These are phyloP conservation scores for Colletotrichum tabaci DNA, from an alignment of 2,329 filamentous ascomycete genomes.

Conservation along the genomic window DNA sequence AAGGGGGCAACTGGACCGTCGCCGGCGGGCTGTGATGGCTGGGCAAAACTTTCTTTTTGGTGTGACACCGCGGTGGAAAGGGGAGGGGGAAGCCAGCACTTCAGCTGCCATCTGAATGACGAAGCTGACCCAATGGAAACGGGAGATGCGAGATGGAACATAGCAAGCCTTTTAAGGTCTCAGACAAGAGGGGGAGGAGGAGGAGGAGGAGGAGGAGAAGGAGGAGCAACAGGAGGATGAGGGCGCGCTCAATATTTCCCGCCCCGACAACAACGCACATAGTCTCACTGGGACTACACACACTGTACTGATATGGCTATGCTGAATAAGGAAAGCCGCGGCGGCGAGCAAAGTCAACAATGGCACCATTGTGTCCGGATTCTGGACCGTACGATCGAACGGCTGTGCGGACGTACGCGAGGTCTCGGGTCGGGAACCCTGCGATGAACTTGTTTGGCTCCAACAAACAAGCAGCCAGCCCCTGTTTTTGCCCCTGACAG, in stretches of 20 bases:
- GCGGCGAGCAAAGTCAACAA: constrained; percentile 9
- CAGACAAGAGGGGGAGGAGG: background rate
- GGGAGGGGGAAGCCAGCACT: background rate
- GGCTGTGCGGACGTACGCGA: constrained; percentile 16
- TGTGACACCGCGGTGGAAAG: background rate
- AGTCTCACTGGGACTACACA: background rate
- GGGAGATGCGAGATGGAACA: constrained; percentile 5
- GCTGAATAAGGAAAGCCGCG: constrained; percentile 1
- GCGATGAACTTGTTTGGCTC: constrained; percentile 15
- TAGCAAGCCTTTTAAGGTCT: background rate
- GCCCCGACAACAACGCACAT: constrained; percentile 3
- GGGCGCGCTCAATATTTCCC: background rate
- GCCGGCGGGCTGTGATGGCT: background rate
- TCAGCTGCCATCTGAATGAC: background rate
- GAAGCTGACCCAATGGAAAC: background rate
- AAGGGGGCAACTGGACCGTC: constrained; percentile 9
- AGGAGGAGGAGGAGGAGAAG: too few species aligned
- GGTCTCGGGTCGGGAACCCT: background rate
- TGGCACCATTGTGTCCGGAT: background rate
- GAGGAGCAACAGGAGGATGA: too few species aligned
- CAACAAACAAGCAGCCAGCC: constrained; percentile 36
- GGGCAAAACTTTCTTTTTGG: constrained; percentile 6
- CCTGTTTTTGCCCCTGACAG: constrained; percentile 25
- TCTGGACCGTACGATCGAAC: constrained; percentile 11
- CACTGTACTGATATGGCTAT: background rate